Percentiles rank a stretch among this genome's conserved stretches.
phyloP scores from a whole-genome alignment of 768 basidiomycete species.

The Artomyces pyxidatus region DNA sequence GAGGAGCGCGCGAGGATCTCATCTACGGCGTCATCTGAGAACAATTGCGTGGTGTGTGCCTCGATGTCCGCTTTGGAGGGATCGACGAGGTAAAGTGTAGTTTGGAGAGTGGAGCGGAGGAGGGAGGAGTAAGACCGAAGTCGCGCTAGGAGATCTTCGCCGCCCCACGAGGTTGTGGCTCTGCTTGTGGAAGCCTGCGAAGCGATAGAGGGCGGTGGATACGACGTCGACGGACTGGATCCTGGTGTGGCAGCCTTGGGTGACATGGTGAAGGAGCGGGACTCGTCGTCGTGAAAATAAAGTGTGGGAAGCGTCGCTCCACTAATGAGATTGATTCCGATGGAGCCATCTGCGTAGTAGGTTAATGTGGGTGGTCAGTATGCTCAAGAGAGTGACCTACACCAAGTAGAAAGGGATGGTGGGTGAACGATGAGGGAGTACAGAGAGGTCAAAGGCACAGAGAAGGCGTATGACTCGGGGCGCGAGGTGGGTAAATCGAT shows the following conservation, averaged over 20 bases:
- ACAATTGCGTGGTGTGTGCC: slow-evolving; percentile 77
- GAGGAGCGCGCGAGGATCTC: slow-evolving; percentile 78
- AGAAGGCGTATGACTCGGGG: slow-evolving; percentile 91
- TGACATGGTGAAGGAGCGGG: slow-evolving; percentile 58
- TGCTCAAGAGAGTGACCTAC: too few relatives aligned
- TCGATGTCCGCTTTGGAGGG: slow-evolving; percentile 92
- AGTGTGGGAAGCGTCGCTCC: slow-evolving; percentile 83
- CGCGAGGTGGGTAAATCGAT: slow-evolving; percentile 78
- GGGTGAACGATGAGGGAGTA: slow-evolving; percentile 85
- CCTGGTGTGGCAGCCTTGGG: slow-evolving; percentile 33
- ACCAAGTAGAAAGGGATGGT: slow-evolving; percentile 80
- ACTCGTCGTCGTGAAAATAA: slow-evolving; percentile 97
- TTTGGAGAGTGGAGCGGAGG: slow-evolving; percentile 78
- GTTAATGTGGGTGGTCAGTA: slow-evolving; percentile 9
- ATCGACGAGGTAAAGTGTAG: slow-evolving; percentile 83
- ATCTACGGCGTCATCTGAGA: slow-evolving; percentile 81
- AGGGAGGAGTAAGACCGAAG: slow-evolving; percentile 73
- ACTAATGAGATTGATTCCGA: slow-evolving; percentile 83
- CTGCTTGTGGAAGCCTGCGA: slow-evolving; percentile 29
- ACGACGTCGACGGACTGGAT: slow-evolving; percentile 36
- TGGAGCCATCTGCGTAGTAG: slow-evolving; percentile 60
- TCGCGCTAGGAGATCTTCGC: slow-evolving; percentile 75
- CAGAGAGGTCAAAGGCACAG: slow-evolving; percentile 82
- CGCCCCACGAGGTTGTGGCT: slow-evolving; percentile 64
- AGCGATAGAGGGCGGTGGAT: slow-evolving; percentile 50